These are phyloP conservation scores for Penicillium soppii DNA, from an alignment of 495 filamentous ascomycete species.

Conservation along the genomic window DNA sequence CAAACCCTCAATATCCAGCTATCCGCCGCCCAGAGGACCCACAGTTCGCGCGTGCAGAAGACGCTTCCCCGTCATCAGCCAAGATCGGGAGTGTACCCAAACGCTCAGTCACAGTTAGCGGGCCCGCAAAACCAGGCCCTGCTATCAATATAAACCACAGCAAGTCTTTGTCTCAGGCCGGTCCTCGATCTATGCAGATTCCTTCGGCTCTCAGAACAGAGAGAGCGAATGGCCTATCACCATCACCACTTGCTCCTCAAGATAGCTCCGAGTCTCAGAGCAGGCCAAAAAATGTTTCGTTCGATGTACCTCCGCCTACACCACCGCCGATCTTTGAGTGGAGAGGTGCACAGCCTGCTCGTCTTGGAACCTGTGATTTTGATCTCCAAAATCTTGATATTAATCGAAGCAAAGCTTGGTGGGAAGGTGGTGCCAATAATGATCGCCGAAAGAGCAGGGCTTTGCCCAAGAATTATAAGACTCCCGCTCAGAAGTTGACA, in stretches of 20 bases:
- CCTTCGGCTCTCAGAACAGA: slow-evolving; percentile 11
- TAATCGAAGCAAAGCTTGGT: slow-evolving; percentile 47
- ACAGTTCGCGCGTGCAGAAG: slow-evolving; percentile 18
- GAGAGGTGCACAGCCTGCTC: slow-evolving; percentile 38
- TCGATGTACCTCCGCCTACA: slow-evolving; percentile 48
- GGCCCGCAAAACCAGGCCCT: slow-evolving; percentile 16
- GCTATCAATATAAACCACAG: slow-evolving; percentile 5
- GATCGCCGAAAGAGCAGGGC: slow-evolving; percentile 44
- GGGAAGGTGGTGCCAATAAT: slow-evolving; percentile 35
- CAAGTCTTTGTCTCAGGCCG: slow-evolving; percentile 19
- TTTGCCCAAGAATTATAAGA: slow-evolving; percentile 40
- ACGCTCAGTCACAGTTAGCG: slow-evolving; percentile 33
- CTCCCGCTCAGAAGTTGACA: slow-evolving; percentile 35
- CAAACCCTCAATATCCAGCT: slow-evolving; percentile 17
- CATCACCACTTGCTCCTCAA: slow-evolving; percentile 18
- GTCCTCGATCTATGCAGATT: slow-evolving; percentile 3
- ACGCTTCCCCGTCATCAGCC: slow-evolving; percentile 5
- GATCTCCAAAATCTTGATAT: slow-evolving; percentile 44
- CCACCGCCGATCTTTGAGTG: slow-evolving; percentile 47
- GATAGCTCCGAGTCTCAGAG: slow-evolving; percentile 24
- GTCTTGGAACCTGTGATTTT: slow-evolving; percentile 36
- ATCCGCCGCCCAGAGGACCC: slow-evolving; percentile 16
- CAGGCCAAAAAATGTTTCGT: slow-evolving; percentile 45
- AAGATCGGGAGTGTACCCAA: slow-evolving; percentile 28
- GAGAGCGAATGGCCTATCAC: slow-evolving; percentile 13